phyloP scores from a whole-genome alignment of 495 filamentous ascomycete species.

The Talaromyces adpressus region DNA sequence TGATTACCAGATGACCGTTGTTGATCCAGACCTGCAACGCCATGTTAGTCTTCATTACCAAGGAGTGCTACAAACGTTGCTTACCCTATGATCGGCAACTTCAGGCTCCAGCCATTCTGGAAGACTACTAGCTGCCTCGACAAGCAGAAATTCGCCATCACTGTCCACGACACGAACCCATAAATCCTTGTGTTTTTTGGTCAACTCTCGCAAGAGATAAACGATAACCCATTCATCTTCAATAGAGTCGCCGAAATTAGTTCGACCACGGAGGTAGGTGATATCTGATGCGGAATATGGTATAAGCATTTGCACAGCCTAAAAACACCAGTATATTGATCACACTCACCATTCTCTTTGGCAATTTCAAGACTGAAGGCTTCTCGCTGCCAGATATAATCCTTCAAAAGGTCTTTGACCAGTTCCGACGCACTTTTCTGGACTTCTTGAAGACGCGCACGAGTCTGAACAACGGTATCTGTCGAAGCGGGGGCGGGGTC shows the following conservation, averaged over 20 bases:
- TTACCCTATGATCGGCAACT: slow-evolving; percentile 72
- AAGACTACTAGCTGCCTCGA: slow-evolving; percentile 84
- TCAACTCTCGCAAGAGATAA: slow-evolving; percentile 79
- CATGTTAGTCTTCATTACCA: neutral
- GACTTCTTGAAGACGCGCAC: slow-evolving; percentile 59
- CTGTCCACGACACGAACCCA: slow-evolving; percentile 81
- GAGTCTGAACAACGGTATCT: slow-evolving; percentile 46
- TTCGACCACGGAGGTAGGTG: slow-evolving; percentile 56
- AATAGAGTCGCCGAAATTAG: slow-evolving; percentile 85
- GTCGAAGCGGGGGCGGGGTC: slow-evolving; percentile 33
- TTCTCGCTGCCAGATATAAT: slow-evolving; percentile 95
- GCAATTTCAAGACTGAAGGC: slow-evolving; percentile 55
- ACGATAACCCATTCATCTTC: slow-evolving; percentile 98
- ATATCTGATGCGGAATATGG: slow-evolving; percentile 20
- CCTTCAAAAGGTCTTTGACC: slow-evolving; percentile 55
- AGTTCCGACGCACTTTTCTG: slow-evolving; percentile 59
- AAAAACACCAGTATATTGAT: slow-evolving; percentile 3
- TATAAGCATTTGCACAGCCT: neutral
- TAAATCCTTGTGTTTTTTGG: slow-evolving; percentile 59
- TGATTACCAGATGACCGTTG: slow-evolving; percentile 62
- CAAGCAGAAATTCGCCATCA: slow-evolving; percentile 91
- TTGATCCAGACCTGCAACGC: slow-evolving; percentile 63
- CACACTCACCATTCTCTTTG: slow-evolving; percentile 49
- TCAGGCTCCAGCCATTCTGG: slow-evolving; percentile 92
- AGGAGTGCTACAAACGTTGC: neutral